Base-by-base conservation (phyloP, 2,329 filamentous ascomycete genomes). In the Pestalotiopsis fici region DNA sequence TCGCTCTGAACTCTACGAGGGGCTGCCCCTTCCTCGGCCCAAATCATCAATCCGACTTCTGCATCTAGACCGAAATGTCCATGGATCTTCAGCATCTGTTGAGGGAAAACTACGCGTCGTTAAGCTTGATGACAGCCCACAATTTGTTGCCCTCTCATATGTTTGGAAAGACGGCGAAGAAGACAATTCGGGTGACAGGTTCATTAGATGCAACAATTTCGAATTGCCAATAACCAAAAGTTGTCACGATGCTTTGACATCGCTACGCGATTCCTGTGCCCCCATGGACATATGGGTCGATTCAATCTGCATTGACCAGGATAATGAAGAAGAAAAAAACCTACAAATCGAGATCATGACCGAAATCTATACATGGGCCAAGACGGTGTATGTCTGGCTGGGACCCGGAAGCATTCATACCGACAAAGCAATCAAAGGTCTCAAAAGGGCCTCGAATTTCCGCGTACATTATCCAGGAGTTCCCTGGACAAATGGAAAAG, bases 281-380 rank as follows among this genome's bases (percentile, higher is more conserved):
- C 25, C 7, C 2, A 18, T 31, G 4, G 9, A 12, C 18, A 55
- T 72, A n/a, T 71, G 70, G 67, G 68, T 71, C 15, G 70, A 71
- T 50, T 57, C 66, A 15, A 47, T 70, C 13, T 69, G 67, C 54
- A 71, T 69, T n/a, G 68, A 69, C 7, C 68, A 72, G 28, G 31
- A 68, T 13, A 65, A 71, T 37, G 4, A 65, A 1, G 39, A 65
- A 12, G 70, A 71, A 56, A 72, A 69, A 57, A 67, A 35, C 5
- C 55, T 65, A 4, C 69, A 71, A 57, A 67, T 70, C 0, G 64
- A 66, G n/a, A 47, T 68, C 15, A 72, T 71, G 68, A 50, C 60
- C 4, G 56, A 69, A 11, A 71, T 71, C 4, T 71, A 71, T 23
- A 56, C 62, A 1, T n/a, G 50, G 5, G 69, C 68, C 5, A 12